These are phyloP conservation scores for Neurospora tetraspora DNA, from an alignment of 495 filamentous ascomycete species.

Conservation along the genomic window DNA sequence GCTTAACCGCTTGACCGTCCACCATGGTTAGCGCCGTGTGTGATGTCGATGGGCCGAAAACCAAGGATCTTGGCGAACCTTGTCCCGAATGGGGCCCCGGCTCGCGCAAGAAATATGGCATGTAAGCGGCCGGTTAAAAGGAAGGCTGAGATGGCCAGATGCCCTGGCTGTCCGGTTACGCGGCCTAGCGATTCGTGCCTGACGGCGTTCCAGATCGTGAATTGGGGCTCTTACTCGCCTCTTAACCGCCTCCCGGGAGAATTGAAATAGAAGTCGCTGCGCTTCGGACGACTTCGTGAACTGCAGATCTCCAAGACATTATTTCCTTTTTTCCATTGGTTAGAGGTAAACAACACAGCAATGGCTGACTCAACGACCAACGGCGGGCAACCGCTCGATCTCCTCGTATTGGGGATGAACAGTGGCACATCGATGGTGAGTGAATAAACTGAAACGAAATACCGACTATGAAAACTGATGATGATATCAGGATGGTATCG, in stretches of 20 bases:
- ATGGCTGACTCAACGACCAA: background rate
- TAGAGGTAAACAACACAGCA: background rate
- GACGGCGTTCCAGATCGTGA: background rate
- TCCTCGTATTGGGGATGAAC: slow-evolving; percentile 44
- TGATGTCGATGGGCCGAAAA: background rate
- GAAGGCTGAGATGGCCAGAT: background rate
- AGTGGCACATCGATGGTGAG: slow-evolving; percentile 34
- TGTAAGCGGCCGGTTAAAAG: background rate
- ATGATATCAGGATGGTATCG: slow-evolving; percentile 31
- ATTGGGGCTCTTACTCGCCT: background rate
- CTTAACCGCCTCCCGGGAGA: background rate
- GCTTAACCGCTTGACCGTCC: background rate
- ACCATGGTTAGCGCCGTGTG: background rate
- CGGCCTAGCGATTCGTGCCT: background rate
- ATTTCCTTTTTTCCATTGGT: background rate
- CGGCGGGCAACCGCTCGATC: slow-evolving; percentile 19
- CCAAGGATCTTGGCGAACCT: background rate
- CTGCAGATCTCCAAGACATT: background rate
- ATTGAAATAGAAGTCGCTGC: background rate
- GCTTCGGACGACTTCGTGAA: background rate
- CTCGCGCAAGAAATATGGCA: background rate
- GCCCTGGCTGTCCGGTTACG: background rate
- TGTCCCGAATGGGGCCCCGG: background rate
- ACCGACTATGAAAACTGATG: background rate
- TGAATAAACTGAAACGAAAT: background rate